A percentile compares a stretch with the other conserved stretches of the same genome.
phyloP scores from a whole-genome alignment of 495 filamentous ascomycete species.

The Aspergillus sclerotiicarbonarius region DNA sequence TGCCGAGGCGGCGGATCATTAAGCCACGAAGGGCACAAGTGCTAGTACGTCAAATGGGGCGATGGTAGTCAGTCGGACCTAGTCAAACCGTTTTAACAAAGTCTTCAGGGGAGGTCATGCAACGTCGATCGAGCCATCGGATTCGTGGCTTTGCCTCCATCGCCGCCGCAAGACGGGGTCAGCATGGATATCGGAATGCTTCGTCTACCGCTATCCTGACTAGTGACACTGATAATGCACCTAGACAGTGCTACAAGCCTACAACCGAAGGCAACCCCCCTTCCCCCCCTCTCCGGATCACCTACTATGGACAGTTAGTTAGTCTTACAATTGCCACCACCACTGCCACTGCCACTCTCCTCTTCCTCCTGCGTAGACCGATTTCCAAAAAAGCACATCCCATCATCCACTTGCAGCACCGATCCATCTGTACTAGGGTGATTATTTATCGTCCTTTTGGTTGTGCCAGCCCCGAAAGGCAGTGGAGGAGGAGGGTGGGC shows the following conservation, averaged over 20 bases:
- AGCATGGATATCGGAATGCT: background rate
- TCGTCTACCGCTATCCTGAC: background rate
- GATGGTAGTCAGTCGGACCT: background rate
- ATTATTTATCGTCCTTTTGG: too few relatives aligned
- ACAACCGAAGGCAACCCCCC: background rate
- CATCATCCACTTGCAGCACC: background rate
- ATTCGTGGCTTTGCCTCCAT: slow-evolving; percentile 7
- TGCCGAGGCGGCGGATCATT: slow-evolving; percentile 13
- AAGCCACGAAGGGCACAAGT: slow-evolving; percentile 1
- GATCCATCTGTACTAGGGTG: background rate
- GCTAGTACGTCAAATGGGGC: slow-evolving; percentile 4
- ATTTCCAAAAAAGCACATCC: background rate
- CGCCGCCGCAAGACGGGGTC: background rate
- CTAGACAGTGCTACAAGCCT: background rate
- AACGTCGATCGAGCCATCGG: slow-evolving; percentile 40
- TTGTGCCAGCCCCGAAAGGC: too few relatives aligned
- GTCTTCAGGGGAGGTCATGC: slow-evolving; percentile 28
- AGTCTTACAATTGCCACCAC: slow-evolving; percentile 4
- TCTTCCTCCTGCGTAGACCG: background rate
- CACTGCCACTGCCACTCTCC: background rate
- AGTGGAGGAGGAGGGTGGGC: background rate
- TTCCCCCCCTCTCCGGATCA: slow-evolving; percentile 7
- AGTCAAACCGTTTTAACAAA: background rate
- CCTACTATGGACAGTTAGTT: slow-evolving; percentile 11
- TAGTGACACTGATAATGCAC: slow-evolving; percentile 1